phyloP scores from a whole-genome alignment of 805 yeast genomes.

The Suhomyces pyralidae region DNA sequence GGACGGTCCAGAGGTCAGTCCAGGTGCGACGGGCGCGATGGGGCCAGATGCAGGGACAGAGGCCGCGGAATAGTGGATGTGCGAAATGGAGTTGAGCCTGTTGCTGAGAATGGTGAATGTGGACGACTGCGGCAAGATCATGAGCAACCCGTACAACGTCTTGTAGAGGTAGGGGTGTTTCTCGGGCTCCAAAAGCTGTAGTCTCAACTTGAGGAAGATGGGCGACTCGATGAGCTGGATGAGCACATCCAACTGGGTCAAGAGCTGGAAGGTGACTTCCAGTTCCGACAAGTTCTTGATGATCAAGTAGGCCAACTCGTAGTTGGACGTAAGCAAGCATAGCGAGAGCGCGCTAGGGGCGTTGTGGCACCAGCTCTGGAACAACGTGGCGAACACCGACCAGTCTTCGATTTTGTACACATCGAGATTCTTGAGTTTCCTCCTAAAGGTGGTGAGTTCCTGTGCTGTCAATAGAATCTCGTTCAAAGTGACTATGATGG shows the following conservation, averaged over 20 bases:
- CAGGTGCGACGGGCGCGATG: slow-evolving; percentile 19
- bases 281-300: slow-evolving; percentile 76
- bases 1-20: slow-evolving; percentile 10
- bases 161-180: slow-evolving; percentile 77
- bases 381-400: slow-evolving; percentile 68
- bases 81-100: slow-evolving; percentile 61
- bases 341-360: slow-evolving; percentile 84
- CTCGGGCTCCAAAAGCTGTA: slow-evolving; percentile 87
- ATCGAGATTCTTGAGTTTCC: slow-evolving; percentile 58
- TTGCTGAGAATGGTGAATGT: slow-evolving; percentile 82
- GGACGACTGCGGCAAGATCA: slow-evolving; percentile 91
- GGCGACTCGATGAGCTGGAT: slow-evolving; percentile 93
- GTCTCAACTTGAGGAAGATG: slow-evolving; percentile 78
- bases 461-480: slow-evolving; percentile 83
- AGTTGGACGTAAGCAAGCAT: slow-evolving; percentile 82
- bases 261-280: slow-evolving; percentile 73
- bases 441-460: slow-evolving; percentile 69
- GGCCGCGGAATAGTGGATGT: slow-evolving; percentile 21
- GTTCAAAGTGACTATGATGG: slow-evolving; percentile 82
- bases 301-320: slow-evolving; percentile 82
- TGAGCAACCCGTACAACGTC: slow-evolving; percentile 85
- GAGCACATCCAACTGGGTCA: slow-evolving; percentile 83
- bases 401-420: slow-evolving; percentile 54
- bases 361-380: slow-evolving; percentile 89
- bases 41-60: slow-evolving; percentile 5